Evolutionary conservation across 257 asterid genomes (phyloP).

Genomic region (Ehretia macrophylla): DNA sequence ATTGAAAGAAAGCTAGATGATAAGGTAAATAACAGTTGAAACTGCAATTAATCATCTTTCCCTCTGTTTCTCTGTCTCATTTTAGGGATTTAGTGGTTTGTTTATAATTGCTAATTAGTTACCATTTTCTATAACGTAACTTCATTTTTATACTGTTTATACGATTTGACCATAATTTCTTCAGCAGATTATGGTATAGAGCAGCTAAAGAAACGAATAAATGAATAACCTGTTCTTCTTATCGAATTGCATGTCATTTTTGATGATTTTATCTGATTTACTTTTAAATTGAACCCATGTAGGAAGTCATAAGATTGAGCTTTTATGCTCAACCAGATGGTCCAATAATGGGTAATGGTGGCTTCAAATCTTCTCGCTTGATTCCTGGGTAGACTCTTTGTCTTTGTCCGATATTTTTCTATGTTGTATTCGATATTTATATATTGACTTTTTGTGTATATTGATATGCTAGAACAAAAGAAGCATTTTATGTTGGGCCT

Average conservation of each 20-base stretch:
- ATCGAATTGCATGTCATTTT: no score
- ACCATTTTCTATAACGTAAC: background rate
- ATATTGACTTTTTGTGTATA: conserved; percentile 9
- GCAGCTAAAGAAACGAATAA: no score
- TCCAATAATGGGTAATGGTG: conserved; percentile 64
- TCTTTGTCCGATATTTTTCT: background rate
- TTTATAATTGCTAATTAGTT: background rate
- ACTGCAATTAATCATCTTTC: background rate
- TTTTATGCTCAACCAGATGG: conserved; percentile 95
- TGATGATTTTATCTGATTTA: background rate
- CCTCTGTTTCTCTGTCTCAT: background rate
- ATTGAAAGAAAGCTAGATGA: conserved; percentile 81
- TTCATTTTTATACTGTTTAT: conserved; percentile 6
- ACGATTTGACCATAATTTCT: no score
- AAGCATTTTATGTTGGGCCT: conserved; percentile 90
- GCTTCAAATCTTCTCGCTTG: conserved; percentile 70
- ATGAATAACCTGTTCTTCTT: no score
- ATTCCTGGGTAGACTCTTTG: conserved; percentile 66
- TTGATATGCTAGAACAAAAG: conserved; percentile 48
- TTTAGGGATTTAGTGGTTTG: background rate
- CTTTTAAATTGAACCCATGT: conserved; percentile 5
- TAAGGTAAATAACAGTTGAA: conserved; percentile 45
- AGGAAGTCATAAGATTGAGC: conserved; percentile 73
- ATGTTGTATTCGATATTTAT: conserved; percentile 11
- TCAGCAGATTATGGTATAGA: background rate